phyloP scores from a whole-genome alignment of 257 asterid genomes.

The Solanum virginianum region DNA sequence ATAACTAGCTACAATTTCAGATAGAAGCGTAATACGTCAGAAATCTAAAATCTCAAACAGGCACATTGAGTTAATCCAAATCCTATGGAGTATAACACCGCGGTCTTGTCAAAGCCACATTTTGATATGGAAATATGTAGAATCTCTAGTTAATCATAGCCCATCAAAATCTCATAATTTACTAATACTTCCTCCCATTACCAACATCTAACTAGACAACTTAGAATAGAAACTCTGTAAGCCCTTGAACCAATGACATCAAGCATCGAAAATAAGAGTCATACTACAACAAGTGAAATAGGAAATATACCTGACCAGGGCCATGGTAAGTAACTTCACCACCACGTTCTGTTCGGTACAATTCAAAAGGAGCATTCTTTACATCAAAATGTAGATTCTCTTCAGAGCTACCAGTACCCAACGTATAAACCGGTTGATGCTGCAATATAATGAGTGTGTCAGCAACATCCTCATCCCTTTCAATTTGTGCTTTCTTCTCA shows the following conservation, averaged over 20 bases:
- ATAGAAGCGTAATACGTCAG: background rate
- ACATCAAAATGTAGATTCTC: slow-evolving; percentile 52
- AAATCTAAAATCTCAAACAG: background rate
- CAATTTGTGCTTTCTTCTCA: slow-evolving; percentile 27
- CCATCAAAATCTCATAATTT: background rate
- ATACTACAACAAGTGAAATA: background rate
- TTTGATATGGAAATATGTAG: background rate
- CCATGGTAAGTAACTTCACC: slow-evolving; percentile 98
- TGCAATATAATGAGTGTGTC: slow-evolving; percentile 71
- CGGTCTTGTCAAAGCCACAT: background rate
- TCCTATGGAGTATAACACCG: background rate
- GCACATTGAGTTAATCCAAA: background rate
- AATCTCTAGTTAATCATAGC: background rate
- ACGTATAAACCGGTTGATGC: slow-evolving; percentile 81
- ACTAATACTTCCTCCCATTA: background rate
- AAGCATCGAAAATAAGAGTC: background rate
- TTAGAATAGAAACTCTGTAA: background rate
- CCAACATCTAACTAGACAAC: background rate
- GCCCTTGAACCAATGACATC: background rate
- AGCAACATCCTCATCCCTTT: slow-evolving; percentile 33
- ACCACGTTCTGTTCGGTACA: slow-evolving; percentile 78
- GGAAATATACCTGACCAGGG: slow-evolving; percentile 74
- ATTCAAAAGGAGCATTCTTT: slow-evolving; percentile 43
- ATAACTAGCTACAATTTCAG: slow-evolving; percentile 59
- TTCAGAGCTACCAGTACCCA: slow-evolving; percentile 72